Conservation (phyloP, 2,329 filamentous ascomycete genomes). For the Acephala macrosclerotiorum region DNA sequence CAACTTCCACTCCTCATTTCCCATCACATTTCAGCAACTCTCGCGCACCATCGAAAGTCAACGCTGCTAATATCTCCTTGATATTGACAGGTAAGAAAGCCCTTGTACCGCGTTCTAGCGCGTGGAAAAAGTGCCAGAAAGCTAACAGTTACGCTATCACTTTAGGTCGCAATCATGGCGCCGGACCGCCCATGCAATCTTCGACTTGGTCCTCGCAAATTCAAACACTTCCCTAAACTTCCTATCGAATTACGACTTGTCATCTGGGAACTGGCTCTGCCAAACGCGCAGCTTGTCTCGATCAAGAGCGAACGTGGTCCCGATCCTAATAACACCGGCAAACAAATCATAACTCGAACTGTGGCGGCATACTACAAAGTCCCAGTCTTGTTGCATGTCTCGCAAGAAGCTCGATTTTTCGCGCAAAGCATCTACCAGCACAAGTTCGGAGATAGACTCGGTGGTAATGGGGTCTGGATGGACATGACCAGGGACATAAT, state of each 20-base stretch:
- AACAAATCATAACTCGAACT: neutral
- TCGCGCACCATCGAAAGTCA: too few relatives aligned
- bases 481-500: neutral
- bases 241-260: neutral
- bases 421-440: neutral
- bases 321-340: neutral
- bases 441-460: neutral
- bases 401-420: neutral
- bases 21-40: too few relatives aligned
- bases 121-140: too few relatives aligned
- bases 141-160: too few relatives aligned
- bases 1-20: too few relatives aligned
- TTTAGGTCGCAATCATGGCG: neutral
- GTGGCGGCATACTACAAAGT: neutral
- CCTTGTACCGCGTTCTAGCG: too few relatives aligned
- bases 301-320: neutral
- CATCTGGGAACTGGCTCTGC: neutral
- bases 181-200: neutral
- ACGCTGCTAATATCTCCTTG: too few relatives aligned
- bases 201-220: neutral
- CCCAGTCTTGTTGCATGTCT: neutral
- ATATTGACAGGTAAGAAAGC: too few relatives aligned
- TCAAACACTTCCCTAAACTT: neutral
- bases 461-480: neutral
- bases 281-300: neutral